Evolutionary conservation across 2,329 filamentous ascomycete genomes (phyloP).

Genomic region (Reticulascus tulasneorum): DNA sequence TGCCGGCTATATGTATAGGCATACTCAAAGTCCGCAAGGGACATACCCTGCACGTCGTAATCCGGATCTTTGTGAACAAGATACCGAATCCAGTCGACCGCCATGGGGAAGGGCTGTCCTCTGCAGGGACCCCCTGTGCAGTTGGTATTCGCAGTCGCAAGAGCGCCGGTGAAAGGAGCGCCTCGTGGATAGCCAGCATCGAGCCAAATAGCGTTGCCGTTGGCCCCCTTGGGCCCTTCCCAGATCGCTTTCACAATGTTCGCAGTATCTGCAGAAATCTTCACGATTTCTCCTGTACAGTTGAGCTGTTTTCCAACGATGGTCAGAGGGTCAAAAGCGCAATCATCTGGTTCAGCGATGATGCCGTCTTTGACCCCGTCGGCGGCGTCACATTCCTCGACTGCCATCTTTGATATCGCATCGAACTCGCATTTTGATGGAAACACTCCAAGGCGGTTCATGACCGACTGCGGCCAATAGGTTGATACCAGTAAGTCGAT

Average conservation of each 20-base stretch:
- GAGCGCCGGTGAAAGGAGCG: slow-evolving; percentile 10
- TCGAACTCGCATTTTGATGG: slow-evolving; percentile 19
- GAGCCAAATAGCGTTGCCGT: slow-evolving; percentile 8
- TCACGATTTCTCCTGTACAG: slow-evolving; percentile 20
- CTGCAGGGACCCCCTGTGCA: slow-evolving; percentile 5
- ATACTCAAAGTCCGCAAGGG: slow-evolving; percentile 3
- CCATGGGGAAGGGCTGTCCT: slow-evolving; percentile 10
- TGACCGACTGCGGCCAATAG: slow-evolving; percentile 15
- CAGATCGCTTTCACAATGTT: slow-evolving; percentile 9
- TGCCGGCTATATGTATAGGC: slow-evolving; percentile 4
- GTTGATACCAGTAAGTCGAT: slow-evolving; percentile 10
- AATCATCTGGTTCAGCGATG: slow-evolving; percentile 9
- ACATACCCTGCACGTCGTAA: slow-evolving; percentile 7
- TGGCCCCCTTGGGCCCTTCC: slow-evolving; percentile 4
- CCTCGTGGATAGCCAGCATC: slow-evolving; percentile 6
- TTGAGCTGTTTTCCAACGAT: slow-evolving; percentile 12
- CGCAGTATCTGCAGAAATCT: slow-evolving; percentile 8
- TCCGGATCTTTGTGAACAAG: slow-evolving; percentile 7
- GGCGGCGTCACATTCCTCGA: slow-evolving; percentile 12
- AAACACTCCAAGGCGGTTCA: slow-evolving; percentile 9
- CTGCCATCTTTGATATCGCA: slow-evolving; percentile 22
- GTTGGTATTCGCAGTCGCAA: slow-evolving; percentile 11
- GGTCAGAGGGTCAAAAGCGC: slow-evolving; percentile 19
- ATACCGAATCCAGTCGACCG: slow-evolving; percentile 12
- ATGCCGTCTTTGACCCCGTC: slow-evolving; percentile 12